phyloP scores from a whole-genome alignment of 2,329 filamentous ascomycete genomes.

The Cladophialophora carrionii region DNA sequence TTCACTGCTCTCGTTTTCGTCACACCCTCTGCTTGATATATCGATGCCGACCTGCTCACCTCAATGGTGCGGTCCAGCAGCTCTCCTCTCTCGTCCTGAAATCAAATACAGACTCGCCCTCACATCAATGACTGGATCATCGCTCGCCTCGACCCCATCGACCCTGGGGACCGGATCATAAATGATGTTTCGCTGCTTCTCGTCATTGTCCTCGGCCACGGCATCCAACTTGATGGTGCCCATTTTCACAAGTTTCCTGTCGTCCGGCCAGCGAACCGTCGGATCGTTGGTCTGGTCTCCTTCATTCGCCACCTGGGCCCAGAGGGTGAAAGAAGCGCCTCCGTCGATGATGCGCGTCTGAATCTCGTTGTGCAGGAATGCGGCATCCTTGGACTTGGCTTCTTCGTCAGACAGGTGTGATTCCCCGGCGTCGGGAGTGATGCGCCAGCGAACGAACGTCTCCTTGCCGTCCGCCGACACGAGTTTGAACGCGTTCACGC shows the following conservation, averaged over 20 bases:
- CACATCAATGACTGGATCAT: slow-evolving; percentile 61
- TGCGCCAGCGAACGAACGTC: slow-evolving; percentile 55
- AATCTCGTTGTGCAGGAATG: slow-evolving; percentile 58
- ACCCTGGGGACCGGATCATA: slow-evolving; percentile 63
- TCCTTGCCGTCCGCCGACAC: slow-evolving; percentile 48
- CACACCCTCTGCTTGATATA: neutral
- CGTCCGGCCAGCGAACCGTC: slow-evolving; percentile 59
- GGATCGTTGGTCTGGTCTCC: slow-evolving; percentile 55
- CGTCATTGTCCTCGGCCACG: slow-evolving; percentile 45
- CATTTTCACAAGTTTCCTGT: slow-evolving; percentile 55
- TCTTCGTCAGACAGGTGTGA: slow-evolving; percentile 47
- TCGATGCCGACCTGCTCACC: too few relatives aligned
- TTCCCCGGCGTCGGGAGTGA: slow-evolving; percentile 53
- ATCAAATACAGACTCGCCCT: slow-evolving; percentile 61
- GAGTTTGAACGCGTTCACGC: slow-evolving; percentile 44
- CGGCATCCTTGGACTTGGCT: slow-evolving; percentile 45
- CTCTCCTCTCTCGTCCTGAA: slow-evolving; percentile 58
- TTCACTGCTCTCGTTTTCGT: neutral
- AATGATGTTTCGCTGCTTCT: slow-evolving; percentile 57
- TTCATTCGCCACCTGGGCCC: slow-evolving; percentile 56
- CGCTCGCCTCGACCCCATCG: slow-evolving; percentile 56
- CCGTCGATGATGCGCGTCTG: slow-evolving; percentile 42
- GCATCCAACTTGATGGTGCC: slow-evolving; percentile 54
- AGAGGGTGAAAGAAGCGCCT: slow-evolving; percentile 52
- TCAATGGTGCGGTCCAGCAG: slow-evolving; percentile 41